Conservation (phyloP, 78 protist genomes). For the Speleostelium caveatum region DNA sequence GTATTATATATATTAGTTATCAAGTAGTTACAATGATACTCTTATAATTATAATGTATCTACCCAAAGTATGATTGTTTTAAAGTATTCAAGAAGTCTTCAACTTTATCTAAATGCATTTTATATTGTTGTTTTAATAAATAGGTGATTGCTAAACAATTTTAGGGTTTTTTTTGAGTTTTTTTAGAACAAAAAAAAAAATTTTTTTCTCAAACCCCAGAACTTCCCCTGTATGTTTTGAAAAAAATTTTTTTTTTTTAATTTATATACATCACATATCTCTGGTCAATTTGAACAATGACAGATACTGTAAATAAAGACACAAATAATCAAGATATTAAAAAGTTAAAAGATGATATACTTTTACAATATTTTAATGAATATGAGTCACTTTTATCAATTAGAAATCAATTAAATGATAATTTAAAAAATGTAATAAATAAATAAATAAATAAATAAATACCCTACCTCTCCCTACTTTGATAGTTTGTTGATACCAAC, state of each 20-base stretch:
- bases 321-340: not conserved
- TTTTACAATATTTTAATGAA: constrained; percentile 14
- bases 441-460: too few relatives aligned
- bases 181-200: not conserved
- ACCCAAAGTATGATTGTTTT: not conserved
- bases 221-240: not conserved
- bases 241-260: not conserved
- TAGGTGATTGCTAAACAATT: too few relatives aligned
- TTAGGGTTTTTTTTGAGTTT: too few relatives aligned
- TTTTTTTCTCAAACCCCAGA: not conserved
- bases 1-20: too few relatives aligned
- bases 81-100: not conserved
- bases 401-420: constrained; percentile 34
- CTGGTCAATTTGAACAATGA: not conserved
- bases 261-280: not conserved
- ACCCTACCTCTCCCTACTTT: not conserved
- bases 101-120: not conserved
- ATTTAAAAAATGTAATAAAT: constrained; percentile 21
- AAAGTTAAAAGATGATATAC: too few relatives aligned
- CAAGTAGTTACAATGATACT: not conserved
- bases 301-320: not conserved
- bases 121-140: too few relatives aligned
- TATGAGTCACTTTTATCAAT: not conserved
- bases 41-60: not conserved
- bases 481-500: not conserved